Conservation (phyloP, 805 yeast species). For the Groenewaldozyma salmanticensis region DNA sequence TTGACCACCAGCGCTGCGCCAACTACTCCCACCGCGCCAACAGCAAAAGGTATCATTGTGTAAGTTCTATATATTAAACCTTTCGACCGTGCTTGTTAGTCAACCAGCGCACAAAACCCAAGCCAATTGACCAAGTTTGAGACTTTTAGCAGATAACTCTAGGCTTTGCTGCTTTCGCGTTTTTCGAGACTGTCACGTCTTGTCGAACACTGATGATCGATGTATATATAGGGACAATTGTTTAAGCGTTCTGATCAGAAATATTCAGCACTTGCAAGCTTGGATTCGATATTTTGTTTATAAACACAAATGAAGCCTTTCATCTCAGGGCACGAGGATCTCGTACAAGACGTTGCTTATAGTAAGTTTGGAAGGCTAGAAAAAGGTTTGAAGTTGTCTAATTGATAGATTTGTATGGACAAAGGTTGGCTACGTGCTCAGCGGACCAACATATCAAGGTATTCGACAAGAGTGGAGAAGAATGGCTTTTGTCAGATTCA, state of each 20-base stretch:
- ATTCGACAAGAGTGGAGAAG: slow-evolving; percentile 44
- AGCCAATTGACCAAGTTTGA: too few species aligned
- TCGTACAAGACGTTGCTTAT: slow-evolving; percentile 81
- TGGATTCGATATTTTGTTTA: not conserved
- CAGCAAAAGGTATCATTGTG: not conserved
- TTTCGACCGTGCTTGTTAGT: too few species aligned
- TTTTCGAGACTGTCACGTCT: too few species aligned
- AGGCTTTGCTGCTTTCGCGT: too few species aligned
- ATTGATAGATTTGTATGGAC: slow-evolving; percentile 64
- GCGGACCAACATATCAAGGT: slow-evolving; percentile 91
- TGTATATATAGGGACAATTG: too few species aligned
- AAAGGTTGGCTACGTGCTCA: slow-evolving; percentile 86
- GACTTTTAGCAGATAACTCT: too few species aligned
- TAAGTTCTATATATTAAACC: too few species aligned
- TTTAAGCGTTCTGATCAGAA: too few species aligned
- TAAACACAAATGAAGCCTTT: slow-evolving; percentile 76
- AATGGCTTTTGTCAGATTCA: slow-evolving; percentile 79
- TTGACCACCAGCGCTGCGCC: slow-evolving; percentile 18
- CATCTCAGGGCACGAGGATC: slow-evolving; percentile 85
- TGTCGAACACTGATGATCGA: too few species aligned
- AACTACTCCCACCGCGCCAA: not conserved
- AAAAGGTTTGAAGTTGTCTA: not conserved
- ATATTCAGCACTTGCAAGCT: too few species aligned
- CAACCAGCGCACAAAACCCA: too few species aligned
- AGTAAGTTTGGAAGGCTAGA: slow-evolving; percentile 26